phyloP scores from a whole-genome alignment of 306 rosid genomes.

The Arachis hypogaea region DNA sequence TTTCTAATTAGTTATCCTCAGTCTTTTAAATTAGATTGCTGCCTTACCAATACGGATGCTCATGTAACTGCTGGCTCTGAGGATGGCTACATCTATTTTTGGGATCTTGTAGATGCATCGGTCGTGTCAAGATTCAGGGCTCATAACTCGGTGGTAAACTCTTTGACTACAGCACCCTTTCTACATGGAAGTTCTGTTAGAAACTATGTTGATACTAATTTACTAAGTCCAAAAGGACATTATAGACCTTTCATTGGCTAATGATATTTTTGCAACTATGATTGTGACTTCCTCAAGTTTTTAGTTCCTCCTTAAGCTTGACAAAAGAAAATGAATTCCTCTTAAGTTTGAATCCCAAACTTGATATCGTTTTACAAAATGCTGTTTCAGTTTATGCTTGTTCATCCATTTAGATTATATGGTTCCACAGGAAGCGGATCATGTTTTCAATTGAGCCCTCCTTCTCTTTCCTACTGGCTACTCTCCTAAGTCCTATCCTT shows the following conservation, averaged over 20 bases:
- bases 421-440: not conserved
- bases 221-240: slow-evolving; percentile 7
- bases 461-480: no score
- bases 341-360: not conserved
- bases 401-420: not conserved
- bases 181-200: slow-evolving; percentile 12
- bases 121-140: slow-evolving; percentile 80
- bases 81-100: slow-evolving; percentile 83
- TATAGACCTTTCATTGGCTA: slow-evolving; percentile 9
- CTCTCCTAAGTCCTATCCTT: no score
- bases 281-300: slow-evolving; percentile 21
- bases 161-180: not conserved
- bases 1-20: slow-evolving; percentile 46
- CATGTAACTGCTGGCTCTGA: slow-evolving; percentile 91
- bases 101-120: slow-evolving; percentile 94
- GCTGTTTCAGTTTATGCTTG: not conserved
- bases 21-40: slow-evolving; percentile 93
- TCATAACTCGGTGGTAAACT: slow-evolving; percentile 81
- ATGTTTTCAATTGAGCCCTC: not conserved
- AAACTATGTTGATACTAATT: slow-evolving; percentile 1
- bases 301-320: slow-evolving; percentile 11
- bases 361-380: not conserved
- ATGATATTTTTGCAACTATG: not conserved
- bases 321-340: not conserved
- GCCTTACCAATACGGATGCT: slow-evolving; percentile 91